Base-by-base conservation (phyloP, 495 filamentous ascomycete species). In the Annulohypoxylon stygium region DNA sequence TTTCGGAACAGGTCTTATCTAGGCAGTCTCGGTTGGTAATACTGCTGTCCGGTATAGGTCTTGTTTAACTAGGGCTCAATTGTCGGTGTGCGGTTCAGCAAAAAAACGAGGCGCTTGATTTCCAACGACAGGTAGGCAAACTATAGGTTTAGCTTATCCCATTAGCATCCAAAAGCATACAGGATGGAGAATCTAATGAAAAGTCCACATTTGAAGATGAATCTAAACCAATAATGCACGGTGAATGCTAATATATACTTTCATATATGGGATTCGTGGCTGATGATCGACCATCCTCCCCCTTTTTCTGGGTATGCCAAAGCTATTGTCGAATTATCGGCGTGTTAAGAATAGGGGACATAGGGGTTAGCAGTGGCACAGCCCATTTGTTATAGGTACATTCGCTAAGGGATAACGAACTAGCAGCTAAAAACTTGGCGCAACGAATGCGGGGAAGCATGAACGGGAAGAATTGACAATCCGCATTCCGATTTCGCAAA, bases 401-500 rank as follows among this genome's bases (percentile, higher is more conserved):
- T 14, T 53, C 14, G 53, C n/a, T 57, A 57, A 30, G 20, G 18
- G 18, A 43, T 33, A 45, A 50, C 3, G 63, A 36, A 25, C 8
- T 25, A 43, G 39, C 8, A 55, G 36, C 65, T 36, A n/a, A 30
- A 20, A 59, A 54, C 59, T 64, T 48, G 39, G 41, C 54, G 61
- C 36, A 58, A 63, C 59, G 58, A 72, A 67, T 72, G 69, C 69
- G 69, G 69, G 65, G 70, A 68, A 73, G 25, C 34, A 51, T 30
- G 43, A 43, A 16, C 51, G 39, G 70, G 61, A 69, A 69, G 65
- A 69, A 73, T 10, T 69, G 55, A 54, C 54, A 65, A 23, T 57
- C 70, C 70, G 65, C 48, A 57, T 67, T 64, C 70, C 70, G 70
- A 61, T 61, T 61, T 73, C 65, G 65, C 70, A 73, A 73, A 61